These are phyloP conservation scores for Aspergillus puulaauensis DNA, from an alignment of 2,329 filamentous ascomycete genomes.

Conservation along the genomic window DNA sequence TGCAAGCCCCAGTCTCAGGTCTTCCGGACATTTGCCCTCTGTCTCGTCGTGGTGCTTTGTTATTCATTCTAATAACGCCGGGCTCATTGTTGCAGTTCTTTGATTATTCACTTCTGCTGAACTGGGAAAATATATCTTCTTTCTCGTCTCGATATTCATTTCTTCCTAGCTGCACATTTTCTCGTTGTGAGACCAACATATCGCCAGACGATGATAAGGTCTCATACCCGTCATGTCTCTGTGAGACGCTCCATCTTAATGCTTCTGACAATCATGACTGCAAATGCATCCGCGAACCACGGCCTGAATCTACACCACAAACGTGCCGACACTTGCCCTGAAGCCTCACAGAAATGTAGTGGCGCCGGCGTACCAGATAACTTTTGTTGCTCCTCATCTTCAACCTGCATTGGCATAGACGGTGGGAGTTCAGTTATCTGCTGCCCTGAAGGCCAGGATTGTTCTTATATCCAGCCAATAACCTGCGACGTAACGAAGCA, in stretches of 20 bases:
- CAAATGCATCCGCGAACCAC: constrained; percentile 20
- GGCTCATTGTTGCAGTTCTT: constrained; percentile 5
- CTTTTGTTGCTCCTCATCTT: constrained; percentile 45
- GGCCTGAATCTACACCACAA: constrained; percentile 23
- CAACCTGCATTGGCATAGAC: constrained; percentile 45
- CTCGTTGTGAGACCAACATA: neutral
- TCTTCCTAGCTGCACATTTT: neutral
- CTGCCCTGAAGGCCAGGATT: constrained; percentile 44
- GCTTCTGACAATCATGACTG: constrained; percentile 23
- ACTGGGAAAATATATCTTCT: neutral
- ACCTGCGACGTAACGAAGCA: constrained; percentile 44
- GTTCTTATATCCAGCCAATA: constrained; percentile 43
- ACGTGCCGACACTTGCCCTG: constrained; percentile 30
- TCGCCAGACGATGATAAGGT: constrained; percentile 23
- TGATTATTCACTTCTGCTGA: neutral
- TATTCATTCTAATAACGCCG: neutral
- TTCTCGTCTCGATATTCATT: neutral
- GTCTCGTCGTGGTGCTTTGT: neutral
- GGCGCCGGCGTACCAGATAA: constrained; percentile 37
- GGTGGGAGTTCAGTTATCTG: constrained; percentile 44
- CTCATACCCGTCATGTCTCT: constrained; percentile 2
- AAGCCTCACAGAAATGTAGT: constrained; percentile 36
- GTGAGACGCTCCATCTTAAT: constrained; percentile 18
- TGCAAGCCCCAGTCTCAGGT: neutral
- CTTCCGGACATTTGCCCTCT: neutral